A percentile compares a stretch with the other conserved stretches of the same genome.
Conservation (phyloP, 2,329 filamentous ascomycete genomes). For the Elsinoe fawcettii region DNA sequence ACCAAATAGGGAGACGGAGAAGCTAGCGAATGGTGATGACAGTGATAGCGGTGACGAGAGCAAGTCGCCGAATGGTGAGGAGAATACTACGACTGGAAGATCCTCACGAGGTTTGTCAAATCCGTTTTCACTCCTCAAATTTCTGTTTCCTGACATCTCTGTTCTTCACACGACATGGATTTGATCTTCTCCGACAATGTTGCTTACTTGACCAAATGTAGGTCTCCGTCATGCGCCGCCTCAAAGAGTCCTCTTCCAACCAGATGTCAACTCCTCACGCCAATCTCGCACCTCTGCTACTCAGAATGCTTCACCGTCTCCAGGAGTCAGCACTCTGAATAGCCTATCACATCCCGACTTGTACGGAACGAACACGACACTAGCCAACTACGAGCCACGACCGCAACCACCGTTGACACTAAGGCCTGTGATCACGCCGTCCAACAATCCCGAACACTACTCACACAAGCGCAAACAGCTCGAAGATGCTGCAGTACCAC, state of each 20-base stretch:
- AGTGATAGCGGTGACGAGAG: conserved; percentile 43
- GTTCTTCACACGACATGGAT: background rate
- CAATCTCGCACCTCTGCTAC: conserved; percentile 50
- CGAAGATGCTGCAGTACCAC: conserved; percentile 31
- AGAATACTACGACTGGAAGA: conserved; percentile 37
- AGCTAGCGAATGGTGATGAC: conserved; percentile 47
- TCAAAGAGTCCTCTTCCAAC: conserved; percentile 76
- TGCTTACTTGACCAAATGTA: conserved; percentile 10
- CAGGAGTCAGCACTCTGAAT: conserved; percentile 36
- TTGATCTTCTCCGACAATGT: background rate
- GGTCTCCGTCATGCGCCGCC: conserved; percentile 75
- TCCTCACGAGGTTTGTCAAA: conserved; percentile 26
- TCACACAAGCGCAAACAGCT: conserved; percentile 48
- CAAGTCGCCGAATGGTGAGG: conserved; percentile 43
- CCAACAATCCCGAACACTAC: conserved; percentile 64
- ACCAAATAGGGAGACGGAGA: conserved; percentile 42
- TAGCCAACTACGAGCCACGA: conserved; percentile 63
- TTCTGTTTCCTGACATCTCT: background rate
- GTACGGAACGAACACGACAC: conserved; percentile 38
- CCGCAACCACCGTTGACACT: conserved; percentile 56
- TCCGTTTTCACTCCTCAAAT: background rate
- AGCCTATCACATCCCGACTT: conserved; percentile 18
- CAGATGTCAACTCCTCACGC: conserved; percentile 60
- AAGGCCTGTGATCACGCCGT: conserved; percentile 66
- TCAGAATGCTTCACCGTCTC: conserved; percentile 35